phyloP scores from a whole-genome alignment of 768 basidiomycete species.

The Gelatoporia subvermispora region DNA sequence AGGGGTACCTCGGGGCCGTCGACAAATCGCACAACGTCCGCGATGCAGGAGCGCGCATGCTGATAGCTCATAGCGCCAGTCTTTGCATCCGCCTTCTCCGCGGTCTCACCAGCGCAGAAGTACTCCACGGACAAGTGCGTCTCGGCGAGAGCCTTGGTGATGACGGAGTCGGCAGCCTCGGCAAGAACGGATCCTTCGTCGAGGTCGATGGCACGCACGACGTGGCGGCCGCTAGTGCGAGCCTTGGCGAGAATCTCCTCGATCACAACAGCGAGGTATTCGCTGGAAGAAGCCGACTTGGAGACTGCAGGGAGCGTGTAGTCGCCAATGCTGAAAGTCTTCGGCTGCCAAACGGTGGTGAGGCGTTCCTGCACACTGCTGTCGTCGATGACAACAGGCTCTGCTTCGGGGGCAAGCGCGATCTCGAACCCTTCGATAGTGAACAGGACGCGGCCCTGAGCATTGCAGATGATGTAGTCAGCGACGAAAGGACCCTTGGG shows the following conservation, averaged over 20 bases:
- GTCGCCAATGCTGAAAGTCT: constrained; percentile 18
- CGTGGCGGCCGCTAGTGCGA: constrained; percentile 15
- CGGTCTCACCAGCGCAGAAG: constrained; percentile 13
- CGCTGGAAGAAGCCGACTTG: background rate
- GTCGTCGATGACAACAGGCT: constrained; percentile 22
- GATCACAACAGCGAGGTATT: constrained; percentile 9
- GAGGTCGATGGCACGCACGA: constrained; percentile 22
- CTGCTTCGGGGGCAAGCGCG: constrained; percentile 25
- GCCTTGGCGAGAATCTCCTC: constrained; percentile 15
- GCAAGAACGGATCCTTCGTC: constrained; percentile 16
- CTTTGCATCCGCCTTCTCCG: constrained; percentile 22
- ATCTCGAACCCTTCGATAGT: constrained; percentile 32
- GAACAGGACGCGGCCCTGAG: constrained; percentile 25
- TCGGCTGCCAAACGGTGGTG: constrained; percentile 28
- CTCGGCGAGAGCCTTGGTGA: constrained; percentile 16
- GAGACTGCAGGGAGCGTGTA: constrained; percentile 6
- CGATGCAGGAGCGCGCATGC: constrained; percentile 12
- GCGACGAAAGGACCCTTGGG: constrained; percentile 17
- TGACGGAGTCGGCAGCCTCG: constrained; percentile 11
- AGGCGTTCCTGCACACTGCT: constrained; percentile 25
- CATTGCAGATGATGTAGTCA: constrained; percentile 25
- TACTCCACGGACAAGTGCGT: constrained; percentile 12
- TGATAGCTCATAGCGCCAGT: constrained; percentile 8
- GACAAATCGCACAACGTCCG: constrained; percentile 15
- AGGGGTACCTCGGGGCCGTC: background rate